These are phyloP conservation scores for Candida takata DNA, from an alignment of 805 yeast genomes.

Conservation along the genomic window DNA sequence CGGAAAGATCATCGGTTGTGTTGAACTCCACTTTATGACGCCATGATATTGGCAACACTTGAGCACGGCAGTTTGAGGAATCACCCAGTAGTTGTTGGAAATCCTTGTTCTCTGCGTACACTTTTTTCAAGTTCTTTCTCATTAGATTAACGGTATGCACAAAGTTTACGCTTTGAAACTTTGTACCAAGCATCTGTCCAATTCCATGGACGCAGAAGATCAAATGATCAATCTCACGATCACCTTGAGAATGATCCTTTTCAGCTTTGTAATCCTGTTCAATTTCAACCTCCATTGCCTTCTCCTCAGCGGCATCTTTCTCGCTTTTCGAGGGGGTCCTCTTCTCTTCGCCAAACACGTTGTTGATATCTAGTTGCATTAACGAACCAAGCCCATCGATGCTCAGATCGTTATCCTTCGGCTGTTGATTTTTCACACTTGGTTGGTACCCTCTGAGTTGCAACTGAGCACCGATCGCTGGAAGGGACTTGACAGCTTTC, in stretches of 20 bases:
- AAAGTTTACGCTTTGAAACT: conserved; percentile 77
- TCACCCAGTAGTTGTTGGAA: conserved; percentile 28
- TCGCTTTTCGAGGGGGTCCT: conserved; percentile 8
- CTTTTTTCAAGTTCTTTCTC: conserved; percentile 44
- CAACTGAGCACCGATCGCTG: conserved; percentile 40
- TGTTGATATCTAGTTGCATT: conserved; percentile 1
- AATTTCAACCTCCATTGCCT: conserved; percentile 43
- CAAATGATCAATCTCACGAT: conserved; percentile 49
- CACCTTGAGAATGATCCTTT: conserved; percentile 36
- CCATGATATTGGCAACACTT: conserved; percentile 90
- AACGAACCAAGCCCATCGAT: not conserved
- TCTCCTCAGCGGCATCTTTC: conserved; percentile 28
- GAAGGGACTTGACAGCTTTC: conserved; percentile 28
- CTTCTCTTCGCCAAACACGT: conserved; percentile 20
- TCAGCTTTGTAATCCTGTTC: conserved; percentile 43
- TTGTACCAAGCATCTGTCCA: conserved; percentile 79
- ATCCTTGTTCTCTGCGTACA: conserved; percentile 34
- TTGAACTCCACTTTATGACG: conserved; percentile 67
- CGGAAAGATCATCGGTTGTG: conserved; percentile 37
- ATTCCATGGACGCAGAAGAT: conserved; percentile 92
- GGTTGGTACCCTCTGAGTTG: conserved; percentile 44
- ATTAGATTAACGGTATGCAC: conserved; percentile 73
- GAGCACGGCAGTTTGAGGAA: conserved; percentile 50
- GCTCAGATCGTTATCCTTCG: not conserved
- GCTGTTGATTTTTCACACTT: conserved; percentile 1